These are phyloP conservation scores for Gossypium longicalyx DNA, from an alignment of 345 rosid species.

Conservation along the genomic window DNA sequence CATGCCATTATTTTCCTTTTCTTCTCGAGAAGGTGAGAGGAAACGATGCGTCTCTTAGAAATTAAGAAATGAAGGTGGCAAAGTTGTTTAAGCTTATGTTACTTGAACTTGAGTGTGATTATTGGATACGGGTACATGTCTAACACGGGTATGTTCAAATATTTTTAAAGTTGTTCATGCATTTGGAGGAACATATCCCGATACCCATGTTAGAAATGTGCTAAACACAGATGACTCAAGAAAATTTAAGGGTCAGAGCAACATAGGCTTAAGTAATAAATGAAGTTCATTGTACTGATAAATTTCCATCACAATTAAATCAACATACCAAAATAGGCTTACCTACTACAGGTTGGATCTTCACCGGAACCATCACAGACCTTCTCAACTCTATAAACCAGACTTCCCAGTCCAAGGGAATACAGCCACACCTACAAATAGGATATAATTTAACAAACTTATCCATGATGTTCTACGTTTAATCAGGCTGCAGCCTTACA, in stretches of 20 bases:
- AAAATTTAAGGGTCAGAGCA: background rate
- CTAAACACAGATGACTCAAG: background rate
- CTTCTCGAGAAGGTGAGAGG: background rate
- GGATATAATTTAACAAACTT: background rate
- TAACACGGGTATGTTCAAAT: background rate
- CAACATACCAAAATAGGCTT: constrained; percentile 9
- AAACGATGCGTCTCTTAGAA: background rate
- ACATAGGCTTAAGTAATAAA: background rate
- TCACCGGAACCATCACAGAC: constrained; percentile 80
- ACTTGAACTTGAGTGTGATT: background rate
- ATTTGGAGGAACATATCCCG: background rate
- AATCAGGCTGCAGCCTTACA: background rate
- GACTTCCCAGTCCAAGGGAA: constrained; percentile 46
- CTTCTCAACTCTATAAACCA: constrained; percentile 51
- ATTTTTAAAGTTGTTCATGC: background rate
- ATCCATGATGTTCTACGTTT: background rate
- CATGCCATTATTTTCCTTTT: constrained; percentile 10
- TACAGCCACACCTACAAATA: constrained; percentile 57
- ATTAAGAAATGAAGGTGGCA: background rate
- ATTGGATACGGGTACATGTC: background rate
- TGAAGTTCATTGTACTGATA: background rate
- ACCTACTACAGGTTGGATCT: constrained; percentile 79
- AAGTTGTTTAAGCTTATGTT: background rate
- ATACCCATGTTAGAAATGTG: background rate
- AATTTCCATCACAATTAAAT: constrained; percentile 5